Percentiles rank a stretch among this genome's conserved stretches.
These are phyloP conservation scores for Kuraishia borneana DNA, from an alignment of 805 yeast species.

Conservation along the genomic window DNA sequence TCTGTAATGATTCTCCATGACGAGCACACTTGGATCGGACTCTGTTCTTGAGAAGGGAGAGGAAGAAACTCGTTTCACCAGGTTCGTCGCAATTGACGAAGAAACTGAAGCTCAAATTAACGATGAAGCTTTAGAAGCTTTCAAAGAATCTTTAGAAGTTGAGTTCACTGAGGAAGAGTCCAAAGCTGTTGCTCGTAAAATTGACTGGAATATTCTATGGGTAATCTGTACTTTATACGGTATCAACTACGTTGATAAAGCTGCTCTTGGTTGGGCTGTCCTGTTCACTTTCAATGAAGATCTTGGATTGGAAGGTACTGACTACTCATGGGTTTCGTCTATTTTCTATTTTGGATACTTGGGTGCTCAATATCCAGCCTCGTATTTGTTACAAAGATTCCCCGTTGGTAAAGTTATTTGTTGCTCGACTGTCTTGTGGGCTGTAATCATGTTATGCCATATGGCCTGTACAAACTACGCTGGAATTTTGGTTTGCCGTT, in stretches of 20 bases:
- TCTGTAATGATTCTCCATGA: no score
- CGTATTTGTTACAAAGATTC: conserved; percentile 31
- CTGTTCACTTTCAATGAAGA: conserved; percentile 18
- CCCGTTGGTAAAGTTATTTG: conserved; percentile 30
- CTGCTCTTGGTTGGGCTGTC: conserved; percentile 18
- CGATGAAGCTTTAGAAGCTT: conserved; percentile 7
- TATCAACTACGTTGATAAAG: conserved; percentile 19
- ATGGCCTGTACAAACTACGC: conserved; percentile 23
- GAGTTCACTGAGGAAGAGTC: conserved; percentile 20
- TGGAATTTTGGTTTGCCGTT: conserved; percentile 21
- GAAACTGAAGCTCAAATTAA: conserved; percentile 2
- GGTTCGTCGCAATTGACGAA: not conserved
- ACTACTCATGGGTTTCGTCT: conserved; percentile 31
- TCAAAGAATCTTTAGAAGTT: conserved; percentile 15
- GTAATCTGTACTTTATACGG: conserved; percentile 16
- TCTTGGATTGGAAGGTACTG: conserved; percentile 21
- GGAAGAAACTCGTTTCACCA: not conserved
- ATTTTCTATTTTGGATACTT: conserved; percentile 37
- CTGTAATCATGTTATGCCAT: conserved; percentile 19
- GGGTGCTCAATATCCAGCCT: conserved; percentile 32
- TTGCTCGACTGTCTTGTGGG: conserved; percentile 21
- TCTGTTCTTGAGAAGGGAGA: not conserved
- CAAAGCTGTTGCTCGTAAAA: conserved; percentile 17
- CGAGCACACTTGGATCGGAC: conserved; percentile 1
- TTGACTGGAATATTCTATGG: conserved; percentile 23